Conservation (phyloP, 1,284 basidiomycete species). For the Cryptococcus hybrid region DNA sequence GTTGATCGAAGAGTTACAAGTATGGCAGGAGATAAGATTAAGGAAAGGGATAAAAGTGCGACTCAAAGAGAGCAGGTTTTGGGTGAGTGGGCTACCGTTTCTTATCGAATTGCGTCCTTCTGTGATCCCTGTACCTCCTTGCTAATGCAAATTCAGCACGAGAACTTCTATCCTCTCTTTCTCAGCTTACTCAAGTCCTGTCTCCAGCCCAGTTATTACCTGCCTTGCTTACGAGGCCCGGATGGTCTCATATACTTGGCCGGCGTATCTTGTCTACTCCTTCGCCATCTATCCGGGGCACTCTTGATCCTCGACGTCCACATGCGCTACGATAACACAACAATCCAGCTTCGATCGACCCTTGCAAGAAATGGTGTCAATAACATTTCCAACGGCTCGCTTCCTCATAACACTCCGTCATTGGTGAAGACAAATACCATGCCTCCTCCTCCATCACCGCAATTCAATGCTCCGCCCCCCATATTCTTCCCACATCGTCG, state of each 20-base stretch:
- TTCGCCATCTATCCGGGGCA: slow-evolving; percentile 36
- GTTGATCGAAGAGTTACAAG: slow-evolving; percentile 36
- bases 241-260: slow-evolving; percentile 35
- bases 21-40: slow-evolving; percentile 37
- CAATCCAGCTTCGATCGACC: slow-evolving; percentile 15
- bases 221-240: slow-evolving; percentile 5
- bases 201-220: slow-evolving; percentile 17
- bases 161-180: slow-evolving; percentile 31
- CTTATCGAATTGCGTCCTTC: not conserved
- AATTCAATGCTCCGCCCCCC: slow-evolving; percentile 8
- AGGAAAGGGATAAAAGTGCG: slow-evolving; percentile 18
- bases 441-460: slow-evolving; percentile 16
- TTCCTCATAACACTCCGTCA: slow-evolving; percentile 6
- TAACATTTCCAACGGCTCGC: not conserved
- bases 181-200: slow-evolving; percentile 17
- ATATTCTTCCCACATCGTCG: too few relatives aligned
- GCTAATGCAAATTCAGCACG: slow-evolving; percentile 23
- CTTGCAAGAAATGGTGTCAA: slow-evolving; percentile 5
- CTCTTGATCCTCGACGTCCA: slow-evolving; percentile 39
- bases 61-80: slow-evolving; percentile 33
- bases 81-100: slow-evolving; percentile 20
- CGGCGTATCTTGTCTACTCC: slow-evolving; percentile 22
- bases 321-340: slow-evolving; percentile 40
- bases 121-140: too few relatives aligned
- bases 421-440: slow-evolving; percentile 6